phyloP scores from a whole-genome alignment of 108 stramenopile genomes.

The Nitzschia sp. region DNA sequence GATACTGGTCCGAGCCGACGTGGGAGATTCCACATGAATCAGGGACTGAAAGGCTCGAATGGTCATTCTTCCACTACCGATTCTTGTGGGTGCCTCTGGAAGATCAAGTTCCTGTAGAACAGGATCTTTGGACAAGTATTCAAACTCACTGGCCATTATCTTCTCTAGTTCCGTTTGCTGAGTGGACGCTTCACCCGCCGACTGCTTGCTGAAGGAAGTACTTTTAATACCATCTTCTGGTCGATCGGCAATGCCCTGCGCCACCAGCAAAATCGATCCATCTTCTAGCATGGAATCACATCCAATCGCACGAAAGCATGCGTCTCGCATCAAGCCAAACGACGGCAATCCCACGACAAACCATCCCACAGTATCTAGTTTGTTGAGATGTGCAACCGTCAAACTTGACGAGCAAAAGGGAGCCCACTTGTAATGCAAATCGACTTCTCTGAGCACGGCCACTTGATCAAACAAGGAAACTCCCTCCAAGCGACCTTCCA shows the following conservation, averaged over 20 bases:
- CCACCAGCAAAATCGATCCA: conserved; percentile 81
- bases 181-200: neutral
- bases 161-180: neutral
- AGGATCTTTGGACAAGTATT: conserved; percentile 55
- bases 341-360: conserved; percentile 67
- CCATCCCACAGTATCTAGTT: conserved; percentile 87
- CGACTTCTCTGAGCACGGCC: conserved; percentile 85
- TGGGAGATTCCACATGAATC: conserved; percentile 76
- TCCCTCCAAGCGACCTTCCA: conserved; percentile 72
- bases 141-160: neutral
- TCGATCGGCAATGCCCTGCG: conserved; percentile 68
- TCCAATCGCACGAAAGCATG: conserved; percentile 81
- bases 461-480: conserved; percentile 92
- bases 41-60: conserved; percentile 71
- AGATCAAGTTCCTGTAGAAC: conserved; percentile 59
- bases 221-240: conserved; percentile 30
- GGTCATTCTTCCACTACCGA: conserved; percentile 80
- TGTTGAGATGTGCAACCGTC: conserved; percentile 79
- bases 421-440: conserved; percentile 89
- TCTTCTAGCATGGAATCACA: conserved; percentile 90
- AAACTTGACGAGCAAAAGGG: conserved; percentile 75
- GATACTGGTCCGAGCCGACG: conserved; percentile 71
- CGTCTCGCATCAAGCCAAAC: conserved; percentile 76
- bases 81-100: conserved; percentile 65
- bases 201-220: neutral